Evolutionary conservation across 192 early-diverging fungal species (phyloP).

Genomic region (Rhizophagus clarus): DNA sequence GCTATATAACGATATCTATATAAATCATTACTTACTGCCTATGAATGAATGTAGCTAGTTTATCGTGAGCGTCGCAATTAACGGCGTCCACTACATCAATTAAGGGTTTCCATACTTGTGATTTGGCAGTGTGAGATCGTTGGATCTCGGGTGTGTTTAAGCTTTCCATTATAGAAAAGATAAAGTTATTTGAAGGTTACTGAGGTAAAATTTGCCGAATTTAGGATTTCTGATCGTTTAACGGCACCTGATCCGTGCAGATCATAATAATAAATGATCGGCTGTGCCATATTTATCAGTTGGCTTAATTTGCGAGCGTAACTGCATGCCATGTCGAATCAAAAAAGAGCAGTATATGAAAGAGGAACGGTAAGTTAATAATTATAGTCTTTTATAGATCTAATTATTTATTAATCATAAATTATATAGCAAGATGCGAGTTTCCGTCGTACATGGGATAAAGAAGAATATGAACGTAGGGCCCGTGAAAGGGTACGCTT

Average conservation of each 20-base stretch:
- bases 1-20: not conserved
- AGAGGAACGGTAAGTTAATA: not conserved
- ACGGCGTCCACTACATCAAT: not conserved
- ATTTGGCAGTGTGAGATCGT: not conserved
- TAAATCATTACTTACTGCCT: not conserved
- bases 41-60: not conserved
- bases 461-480: slow-evolving; percentile 44
- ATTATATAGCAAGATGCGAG: slow-evolving; percentile 17
- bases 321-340: not conserved
- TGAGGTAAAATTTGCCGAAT: not conserved
- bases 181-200: not conserved
- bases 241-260: too few species aligned
- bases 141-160: not conserved
- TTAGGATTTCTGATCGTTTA: too few species aligned
- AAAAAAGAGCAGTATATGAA: slow-evolving; percentile 14
- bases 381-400: not conserved
- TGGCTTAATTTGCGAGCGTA: not conserved
- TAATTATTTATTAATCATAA: not conserved
- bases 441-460: slow-evolving; percentile 50
- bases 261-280: too few species aligned
- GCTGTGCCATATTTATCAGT: too few species aligned
- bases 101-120: slow-evolving; percentile 6
- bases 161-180: not conserved
- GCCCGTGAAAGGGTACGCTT: slow-evolving; percentile 36
- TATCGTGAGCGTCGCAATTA: slow-evolving; percentile 1